A percentile compares a stretch with the other conserved stretches of the same genome.
Conservation (phyloP, 2,329 filamentous ascomycete species). For the Cephalotrichum gorgonifer region DNA sequence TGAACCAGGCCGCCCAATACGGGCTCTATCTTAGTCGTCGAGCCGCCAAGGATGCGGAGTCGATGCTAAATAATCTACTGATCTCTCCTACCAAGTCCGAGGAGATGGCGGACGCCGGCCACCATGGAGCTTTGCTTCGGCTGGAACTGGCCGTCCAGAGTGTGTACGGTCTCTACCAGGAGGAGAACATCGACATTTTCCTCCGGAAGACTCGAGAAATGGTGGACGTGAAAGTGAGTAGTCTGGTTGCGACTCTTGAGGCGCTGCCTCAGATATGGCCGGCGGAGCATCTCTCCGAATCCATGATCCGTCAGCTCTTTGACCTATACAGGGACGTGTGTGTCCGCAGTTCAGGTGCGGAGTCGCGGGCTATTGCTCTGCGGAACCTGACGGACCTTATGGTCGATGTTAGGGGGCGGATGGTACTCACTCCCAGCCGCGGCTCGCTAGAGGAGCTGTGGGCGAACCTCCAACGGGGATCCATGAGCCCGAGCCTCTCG, state of each 20-base stretch:
- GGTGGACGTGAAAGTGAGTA: constrained; percentile 6
- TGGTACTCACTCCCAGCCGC: constrained; percentile 17
- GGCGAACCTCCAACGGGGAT: constrained; percentile 23
- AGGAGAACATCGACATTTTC: not conserved
- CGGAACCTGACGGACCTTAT: constrained; percentile 35
- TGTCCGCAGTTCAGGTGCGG: constrained; percentile 24
- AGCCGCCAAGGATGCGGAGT: not conserved
- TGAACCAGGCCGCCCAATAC: constrained; percentile 28
- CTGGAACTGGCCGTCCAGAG: constrained; percentile 24
- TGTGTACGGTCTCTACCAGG: constrained; percentile 20
- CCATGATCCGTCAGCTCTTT: constrained; percentile 22
- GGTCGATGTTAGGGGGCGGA: constrained; percentile 20
- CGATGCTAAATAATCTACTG: not conserved
- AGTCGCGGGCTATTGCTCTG: constrained; percentile 36
- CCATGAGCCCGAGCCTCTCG: constrained; percentile 36
- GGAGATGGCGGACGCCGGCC: not conserved
- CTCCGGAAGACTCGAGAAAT: constrained; percentile 2
- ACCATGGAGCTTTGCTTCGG: constrained; percentile 25
- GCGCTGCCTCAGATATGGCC: constrained; percentile 20
- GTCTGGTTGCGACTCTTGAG: constrained; percentile 25
- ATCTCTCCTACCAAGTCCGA: not conserved
- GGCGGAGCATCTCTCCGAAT: constrained; percentile 12
- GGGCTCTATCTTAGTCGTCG: not conserved
- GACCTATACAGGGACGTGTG: constrained; percentile 32
- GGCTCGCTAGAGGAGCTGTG: constrained; percentile 20